These are phyloP conservation scores for Lentinula sp. DNA, from an alignment of 768 basidiomycete genomes.

Conservation along the genomic window DNA sequence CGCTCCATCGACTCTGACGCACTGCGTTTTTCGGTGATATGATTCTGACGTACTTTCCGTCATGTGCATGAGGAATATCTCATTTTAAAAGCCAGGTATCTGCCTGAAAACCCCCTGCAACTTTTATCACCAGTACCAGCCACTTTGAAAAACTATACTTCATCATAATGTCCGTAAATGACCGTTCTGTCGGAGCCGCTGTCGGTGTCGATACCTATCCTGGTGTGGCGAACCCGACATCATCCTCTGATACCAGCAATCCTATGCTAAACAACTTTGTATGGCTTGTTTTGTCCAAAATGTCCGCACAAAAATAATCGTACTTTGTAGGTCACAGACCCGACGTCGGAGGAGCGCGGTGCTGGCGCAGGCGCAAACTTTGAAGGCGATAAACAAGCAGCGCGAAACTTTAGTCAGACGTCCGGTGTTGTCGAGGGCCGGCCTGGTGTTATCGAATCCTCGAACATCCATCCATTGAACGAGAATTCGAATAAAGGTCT, in stretches of 20 bases:
- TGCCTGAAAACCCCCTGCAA: background rate
- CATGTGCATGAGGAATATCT: background rate
- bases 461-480: slow-evolving; percentile 47
- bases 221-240: slow-evolving; percentile 40
- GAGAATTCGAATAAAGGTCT: slow-evolving; percentile 36
- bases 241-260: slow-evolving; percentile 26
- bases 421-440: slow-evolving; percentile 47
- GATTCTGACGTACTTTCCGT: slow-evolving; percentile 1
- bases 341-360: slow-evolving; percentile 30
- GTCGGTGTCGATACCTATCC: slow-evolving; percentile 33
- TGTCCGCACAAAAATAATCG: background rate
- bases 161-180: slow-evolving; percentile 30
- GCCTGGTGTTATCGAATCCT: slow-evolving; percentile 51
- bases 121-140: background rate
- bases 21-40: background rate
- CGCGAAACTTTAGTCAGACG: slow-evolving; percentile 29
- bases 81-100: background rate
- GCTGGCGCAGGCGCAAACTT: slow-evolving; percentile 36
- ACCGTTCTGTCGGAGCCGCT: slow-evolving; percentile 16
- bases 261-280: slow-evolving; percentile 38
- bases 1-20: background rate
- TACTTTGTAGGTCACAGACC: slow-evolving; percentile 30
- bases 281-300: slow-evolving; percentile 11
- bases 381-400: slow-evolving; percentile 32
- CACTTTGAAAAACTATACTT: background rate